Base-by-base conservation (phyloP, 148 eudicot species). In the Camellia lanceoleosa region DNA sequence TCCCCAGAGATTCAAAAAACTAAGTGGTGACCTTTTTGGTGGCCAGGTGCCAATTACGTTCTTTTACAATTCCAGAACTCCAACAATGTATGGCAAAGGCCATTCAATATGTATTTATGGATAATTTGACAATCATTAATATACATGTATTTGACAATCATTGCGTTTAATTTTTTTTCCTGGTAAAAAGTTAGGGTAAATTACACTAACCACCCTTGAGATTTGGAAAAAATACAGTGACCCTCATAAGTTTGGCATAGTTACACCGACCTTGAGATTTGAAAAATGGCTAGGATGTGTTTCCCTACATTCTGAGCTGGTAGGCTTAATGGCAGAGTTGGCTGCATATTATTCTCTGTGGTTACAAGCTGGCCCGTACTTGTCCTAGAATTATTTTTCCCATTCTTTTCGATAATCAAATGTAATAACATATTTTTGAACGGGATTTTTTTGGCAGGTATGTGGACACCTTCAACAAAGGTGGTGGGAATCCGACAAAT, bases 381-480 rank as follows among this genome's bases (percentile, higher is more conserved):
- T 23, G 10, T 64, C 12, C 10, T 38, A n/a, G 42, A 49, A 41
- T 67, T 30, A 55, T 13, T 10, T 30, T 74, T 16, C 5, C 1
- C 30, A 11, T 41, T 38, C 41, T 20, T 47, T 52, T 41, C 38
- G 3, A 30, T 15, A 38, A 38, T 13, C 19, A 73, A 3, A 23
- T 5, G 62, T 43, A 4, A 19, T 41, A 5, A 73, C 66, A 67
- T 30, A 42, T 63, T 72, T 64, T 43, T 78, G 63, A 43, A 38
- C 41, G 30, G 43, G 73, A 30, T 54, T 68, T 41, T 69, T 81
- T 66, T 75, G 73, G 66, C 84, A 94, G 98, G 91, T 94, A 94
- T 75, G 98, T 94, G 49, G 98, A 94, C 80, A 92, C 98, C 12
- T 94, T 92, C 77, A 92, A 91, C 88, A 85, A 88, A 89, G 95